phyloP scores from a whole-genome alignment of 192 early-diverging fungal genomes.

The Mortierella hygrophila region DNA sequence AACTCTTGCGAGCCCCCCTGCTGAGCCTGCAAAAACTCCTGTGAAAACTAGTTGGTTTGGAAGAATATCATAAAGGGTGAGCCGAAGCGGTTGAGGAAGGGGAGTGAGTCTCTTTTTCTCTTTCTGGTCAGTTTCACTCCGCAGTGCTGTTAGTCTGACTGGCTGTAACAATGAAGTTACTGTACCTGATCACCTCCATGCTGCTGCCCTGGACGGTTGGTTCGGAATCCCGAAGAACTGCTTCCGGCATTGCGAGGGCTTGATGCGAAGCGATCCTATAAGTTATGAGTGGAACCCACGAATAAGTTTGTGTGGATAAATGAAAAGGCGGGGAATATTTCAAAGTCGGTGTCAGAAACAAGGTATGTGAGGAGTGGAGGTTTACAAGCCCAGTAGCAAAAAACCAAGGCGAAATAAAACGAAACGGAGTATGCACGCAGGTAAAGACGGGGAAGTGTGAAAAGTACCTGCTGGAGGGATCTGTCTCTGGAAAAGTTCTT shows the following conservation, averaged over 20 bases:
- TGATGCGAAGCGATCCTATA: conserved; percentile 44
- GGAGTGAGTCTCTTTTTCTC: conserved; percentile 11
- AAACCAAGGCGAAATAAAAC: not conserved
- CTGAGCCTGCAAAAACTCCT: conserved; percentile 67
- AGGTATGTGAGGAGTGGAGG: not conserved
- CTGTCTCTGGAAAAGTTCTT: conserved; percentile 86
- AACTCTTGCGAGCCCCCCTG: conserved; percentile 40
- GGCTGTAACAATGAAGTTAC: not conserved
- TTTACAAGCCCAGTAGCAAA: not conserved
- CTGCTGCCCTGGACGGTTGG: conserved; percentile 41
- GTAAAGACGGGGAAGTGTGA: not conserved
- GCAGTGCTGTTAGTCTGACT: not conserved
- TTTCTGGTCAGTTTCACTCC: not conserved
- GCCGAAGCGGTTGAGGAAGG: not conserved
- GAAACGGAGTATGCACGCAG: not conserved
- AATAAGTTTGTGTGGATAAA: conserved; percentile 28
- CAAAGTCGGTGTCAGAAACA: conserved; percentile 18
- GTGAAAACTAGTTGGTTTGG: conserved; percentile 58
- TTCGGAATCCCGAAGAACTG: conserved; percentile 50
- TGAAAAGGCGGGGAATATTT: conserved; percentile 32
- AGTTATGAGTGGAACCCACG: conserved; percentile 7
- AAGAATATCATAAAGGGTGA: not conserved
- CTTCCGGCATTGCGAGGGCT: conserved; percentile 27
- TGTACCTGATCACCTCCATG: conserved; percentile 52
- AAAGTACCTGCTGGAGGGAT: conserved; percentile 82